These are phyloP conservation scores for Fusarium torreyae DNA, from an alignment of 2,329 filamentous ascomycete genomes.

Conservation along the genomic window DNA sequence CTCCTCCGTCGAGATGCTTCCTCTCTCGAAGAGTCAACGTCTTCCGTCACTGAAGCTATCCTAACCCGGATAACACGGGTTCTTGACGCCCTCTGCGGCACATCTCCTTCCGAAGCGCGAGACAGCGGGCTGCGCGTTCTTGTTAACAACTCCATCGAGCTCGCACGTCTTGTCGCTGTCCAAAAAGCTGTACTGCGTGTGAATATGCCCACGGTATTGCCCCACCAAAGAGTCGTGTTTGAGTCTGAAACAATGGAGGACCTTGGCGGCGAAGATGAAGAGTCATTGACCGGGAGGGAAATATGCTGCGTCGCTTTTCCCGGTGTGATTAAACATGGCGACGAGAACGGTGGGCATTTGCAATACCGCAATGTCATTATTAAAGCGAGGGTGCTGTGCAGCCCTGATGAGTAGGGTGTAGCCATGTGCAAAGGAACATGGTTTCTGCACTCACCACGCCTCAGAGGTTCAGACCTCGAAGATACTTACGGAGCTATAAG, in stretches of 20 bases:
- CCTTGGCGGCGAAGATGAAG: constrained; percentile 74
- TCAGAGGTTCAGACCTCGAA: background rate
- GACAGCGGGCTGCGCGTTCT: constrained; percentile 69
- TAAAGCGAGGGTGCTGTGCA: constrained; percentile 76
- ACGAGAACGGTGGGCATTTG: constrained; percentile 73
- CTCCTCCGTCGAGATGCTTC: constrained; percentile 69
- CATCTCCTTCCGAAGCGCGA: constrained; percentile 59
- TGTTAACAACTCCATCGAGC: constrained; percentile 67
- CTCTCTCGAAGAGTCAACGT: constrained; percentile 63
- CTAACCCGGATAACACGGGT: constrained; percentile 65
- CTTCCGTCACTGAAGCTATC: constrained; percentile 59
- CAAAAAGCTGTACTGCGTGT: constrained; percentile 73
- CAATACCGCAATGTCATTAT: constrained; percentile 75
- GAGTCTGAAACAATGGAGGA: constrained; percentile 76
- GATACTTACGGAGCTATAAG: background rate
- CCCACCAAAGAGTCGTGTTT: constrained; percentile 70
- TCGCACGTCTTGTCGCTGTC: constrained; percentile 69
- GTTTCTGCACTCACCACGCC: too few relatives aligned
- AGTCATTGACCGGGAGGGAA: constrained; percentile 65
- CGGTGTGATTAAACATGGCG: constrained; percentile 74
- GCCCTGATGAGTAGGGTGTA: constrained; percentile 59
- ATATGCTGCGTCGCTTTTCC: constrained; percentile 76
- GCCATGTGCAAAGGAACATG: background rate
- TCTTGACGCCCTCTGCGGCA: constrained; percentile 65
- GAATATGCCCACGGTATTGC: constrained; percentile 67